Percentiles rank a stretch among this genome's conserved stretches.
Evolutionary conservation across 768 basidiomycete genomes (phyloP).

Genomic region (Russula compacta): DNA sequence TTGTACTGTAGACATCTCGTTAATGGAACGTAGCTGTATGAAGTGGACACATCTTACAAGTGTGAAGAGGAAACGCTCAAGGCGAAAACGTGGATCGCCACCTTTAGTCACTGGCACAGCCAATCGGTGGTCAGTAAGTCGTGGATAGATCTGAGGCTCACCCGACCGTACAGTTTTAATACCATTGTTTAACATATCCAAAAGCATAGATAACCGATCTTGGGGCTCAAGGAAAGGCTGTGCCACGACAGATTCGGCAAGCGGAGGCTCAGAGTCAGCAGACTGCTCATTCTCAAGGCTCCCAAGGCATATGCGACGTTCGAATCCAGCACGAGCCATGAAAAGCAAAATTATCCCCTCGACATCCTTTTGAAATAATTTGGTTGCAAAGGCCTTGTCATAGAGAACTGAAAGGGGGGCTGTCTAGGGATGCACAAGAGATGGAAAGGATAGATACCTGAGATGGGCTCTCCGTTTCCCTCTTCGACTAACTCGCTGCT

Average conservation of each 20-base stretch:
- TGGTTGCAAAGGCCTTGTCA: slow-evolving; percentile 14
- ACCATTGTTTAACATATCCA: slow-evolving; percentile 31
- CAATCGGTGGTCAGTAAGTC: neutral
- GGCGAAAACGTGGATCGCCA: slow-evolving; percentile 67
- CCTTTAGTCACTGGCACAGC: slow-evolving; percentile 40
- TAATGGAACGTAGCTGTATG: neutral
- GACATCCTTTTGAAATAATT: slow-evolving; percentile 15
- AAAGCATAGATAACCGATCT: slow-evolving; percentile 41
- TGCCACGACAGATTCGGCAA: slow-evolving; percentile 20
- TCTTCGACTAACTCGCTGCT: slow-evolving; percentile 12
- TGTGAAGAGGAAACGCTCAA: slow-evolving; percentile 77
- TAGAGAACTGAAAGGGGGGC: slow-evolving; percentile 6
- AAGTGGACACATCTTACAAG: slow-evolving; percentile 52
- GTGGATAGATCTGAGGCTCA: neutral
- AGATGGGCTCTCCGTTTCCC: slow-evolving; percentile 11
- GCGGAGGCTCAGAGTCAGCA: neutral
- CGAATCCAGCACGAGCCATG: slow-evolving; percentile 18
- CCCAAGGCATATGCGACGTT: slow-evolving; percentile 9
- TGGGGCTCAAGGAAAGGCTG: slow-evolving; percentile 27
- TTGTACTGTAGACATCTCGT: slow-evolving; percentile 22
- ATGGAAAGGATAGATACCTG: neutral
- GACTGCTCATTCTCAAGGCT: neutral
- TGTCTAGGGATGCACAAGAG: neutral
- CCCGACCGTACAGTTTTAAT: slow-evolving; percentile 12
- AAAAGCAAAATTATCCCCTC: slow-evolving; percentile 17